Conservation (phyloP, 495 filamentous ascomycete genomes). For the Ramalina intermedia region DNA sequence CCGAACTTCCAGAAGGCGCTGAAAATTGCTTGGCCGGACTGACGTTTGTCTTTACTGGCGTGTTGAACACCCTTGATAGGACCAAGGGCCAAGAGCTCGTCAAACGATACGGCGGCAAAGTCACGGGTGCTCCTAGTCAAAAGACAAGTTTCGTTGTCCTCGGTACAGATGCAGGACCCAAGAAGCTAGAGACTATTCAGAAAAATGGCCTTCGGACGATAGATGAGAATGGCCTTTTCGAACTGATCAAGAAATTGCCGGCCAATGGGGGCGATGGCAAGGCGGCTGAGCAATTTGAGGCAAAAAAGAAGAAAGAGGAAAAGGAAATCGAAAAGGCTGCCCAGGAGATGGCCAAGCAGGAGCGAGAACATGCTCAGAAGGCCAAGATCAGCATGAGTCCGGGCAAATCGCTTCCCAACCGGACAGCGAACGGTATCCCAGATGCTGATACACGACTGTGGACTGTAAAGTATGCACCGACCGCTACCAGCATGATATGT, state of each 20-base stretch:
- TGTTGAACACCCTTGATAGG: conserved; percentile 62
- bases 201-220: conserved; percentile 73
- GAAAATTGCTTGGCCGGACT: conserved; percentile 90
- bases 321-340: conserved; percentile 64
- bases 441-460: conserved; percentile 58
- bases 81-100: conserved; percentile 80
- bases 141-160: conserved; percentile 93
- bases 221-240: conserved; percentile 81
- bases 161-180: conserved; percentile 80
- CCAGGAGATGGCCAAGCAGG: conserved; percentile 60
- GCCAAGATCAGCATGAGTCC: conserved; percentile 13
- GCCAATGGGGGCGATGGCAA: conserved; percentile 75
- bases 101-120: conserved; percentile 86
- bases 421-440: conserved; percentile 13
- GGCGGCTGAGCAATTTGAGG: conserved; percentile 68
- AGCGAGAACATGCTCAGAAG: conserved; percentile 38
- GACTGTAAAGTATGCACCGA: conserved; percentile 93
- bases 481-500: conserved; percentile 71
- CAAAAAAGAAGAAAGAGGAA: conserved; percentile 69
- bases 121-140: conserved; percentile 67
- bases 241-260: conserved; percentile 70
- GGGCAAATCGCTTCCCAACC: conserved; percentile 4
- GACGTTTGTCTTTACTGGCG: conserved; percentile 91
- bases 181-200: conserved; percentile 79
- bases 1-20: conserved; percentile 66